These are phyloP conservation scores for Cyberlindnera americana DNA, from an alignment of 805 yeast species.

Conservation along the genomic window DNA sequence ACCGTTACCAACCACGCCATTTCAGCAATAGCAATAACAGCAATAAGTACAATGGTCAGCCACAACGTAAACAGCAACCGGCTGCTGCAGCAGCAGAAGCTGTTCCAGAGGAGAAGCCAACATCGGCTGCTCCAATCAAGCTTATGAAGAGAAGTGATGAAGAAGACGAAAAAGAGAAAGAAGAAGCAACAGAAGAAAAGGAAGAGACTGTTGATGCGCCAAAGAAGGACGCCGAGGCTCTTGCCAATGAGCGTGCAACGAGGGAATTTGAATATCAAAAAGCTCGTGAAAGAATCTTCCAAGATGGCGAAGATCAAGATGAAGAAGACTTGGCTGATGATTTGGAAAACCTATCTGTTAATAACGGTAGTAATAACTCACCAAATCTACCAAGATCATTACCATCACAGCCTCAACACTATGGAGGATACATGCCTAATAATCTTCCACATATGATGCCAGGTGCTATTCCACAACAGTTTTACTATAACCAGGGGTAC, in stretches of 20 bases:
- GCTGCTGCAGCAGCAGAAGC: neutral
- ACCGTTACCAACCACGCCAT: conserved; percentile 1
- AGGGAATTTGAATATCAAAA: conserved; percentile 42
- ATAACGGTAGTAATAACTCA: conserved; percentile 4
- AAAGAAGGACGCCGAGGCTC: conserved; percentile 9
- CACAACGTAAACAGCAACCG: conserved; percentile 2
- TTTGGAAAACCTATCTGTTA: conserved; percentile 4
- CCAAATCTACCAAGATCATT: conserved; percentile 1
- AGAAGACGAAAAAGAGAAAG: neutral
- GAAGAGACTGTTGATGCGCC: conserved; percentile 2
- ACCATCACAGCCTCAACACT: conserved; percentile 3
- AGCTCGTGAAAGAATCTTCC: conserved; percentile 37
- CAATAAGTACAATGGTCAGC: conserved; percentile 4
- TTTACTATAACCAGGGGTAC: conserved; percentile 7
- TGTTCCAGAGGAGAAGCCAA: neutral
- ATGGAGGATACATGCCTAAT: conserved; percentile 1
- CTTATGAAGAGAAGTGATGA: conserved; percentile 26
- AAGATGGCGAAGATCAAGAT: conserved; percentile 28
- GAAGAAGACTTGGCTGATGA: conserved; percentile 12
- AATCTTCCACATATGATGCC: neutral
- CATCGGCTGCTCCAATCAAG: conserved; percentile 12
- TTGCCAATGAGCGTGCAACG: conserved; percentile 35
- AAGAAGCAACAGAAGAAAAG: conserved; percentile 1
- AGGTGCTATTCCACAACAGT: conserved; percentile 2
- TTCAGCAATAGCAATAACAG: no score